A percentile compares a stretch with the other conserved stretches of the same genome.
phyloP scores from a whole-genome alignment of 148 eudicot genomes.

The Vaccinium corymbosum region DNA sequence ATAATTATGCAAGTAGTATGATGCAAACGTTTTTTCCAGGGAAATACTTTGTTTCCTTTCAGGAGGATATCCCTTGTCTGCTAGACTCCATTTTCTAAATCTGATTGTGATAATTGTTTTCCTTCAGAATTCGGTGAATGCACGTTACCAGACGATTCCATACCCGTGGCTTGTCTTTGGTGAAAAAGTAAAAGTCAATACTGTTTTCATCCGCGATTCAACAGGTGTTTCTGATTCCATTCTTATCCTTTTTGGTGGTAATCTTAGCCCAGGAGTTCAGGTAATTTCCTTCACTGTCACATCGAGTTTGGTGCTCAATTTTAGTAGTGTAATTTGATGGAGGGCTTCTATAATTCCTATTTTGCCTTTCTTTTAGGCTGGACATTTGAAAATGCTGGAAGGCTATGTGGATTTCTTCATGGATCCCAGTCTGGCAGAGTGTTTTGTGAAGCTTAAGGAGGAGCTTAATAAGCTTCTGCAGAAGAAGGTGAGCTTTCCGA shows the following conservation, averaged over 20 bases:
- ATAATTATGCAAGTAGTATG: not conserved
- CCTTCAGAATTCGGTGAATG: conserved; percentile 94
- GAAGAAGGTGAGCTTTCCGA: conserved; percentile 52
- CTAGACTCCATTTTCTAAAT: not conserved
- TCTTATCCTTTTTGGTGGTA: conserved; percentile 92
- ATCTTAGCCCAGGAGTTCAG: conserved; percentile 60
- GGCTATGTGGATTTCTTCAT: conserved; percentile 95
- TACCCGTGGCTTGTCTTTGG: conserved; percentile 98
- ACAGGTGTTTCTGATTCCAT: conserved; percentile 94
- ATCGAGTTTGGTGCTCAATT: not conserved
- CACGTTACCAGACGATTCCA: conserved; percentile 94
- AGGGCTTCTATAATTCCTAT: not conserved
- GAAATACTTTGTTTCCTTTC: not conserved
- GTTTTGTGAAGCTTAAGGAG: conserved; percentile 81
- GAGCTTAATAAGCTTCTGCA: conserved; percentile 76
- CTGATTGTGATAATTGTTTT: conserved; percentile 14
- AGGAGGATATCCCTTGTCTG: not conserved
- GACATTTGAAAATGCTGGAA: conserved; percentile 85
- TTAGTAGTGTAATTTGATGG: not conserved
- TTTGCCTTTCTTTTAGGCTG: conserved; percentile 48
- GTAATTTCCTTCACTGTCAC: conserved; percentile 33
- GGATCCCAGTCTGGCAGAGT: conserved; percentile 85
- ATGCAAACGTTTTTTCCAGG: not conserved
- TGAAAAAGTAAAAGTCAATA: conserved; percentile 95
- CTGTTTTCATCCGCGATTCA: conserved; percentile 93